Conservation (phyloP, 495 filamentous ascomycete species). For the Parathielavia hyrcaniae region DNA sequence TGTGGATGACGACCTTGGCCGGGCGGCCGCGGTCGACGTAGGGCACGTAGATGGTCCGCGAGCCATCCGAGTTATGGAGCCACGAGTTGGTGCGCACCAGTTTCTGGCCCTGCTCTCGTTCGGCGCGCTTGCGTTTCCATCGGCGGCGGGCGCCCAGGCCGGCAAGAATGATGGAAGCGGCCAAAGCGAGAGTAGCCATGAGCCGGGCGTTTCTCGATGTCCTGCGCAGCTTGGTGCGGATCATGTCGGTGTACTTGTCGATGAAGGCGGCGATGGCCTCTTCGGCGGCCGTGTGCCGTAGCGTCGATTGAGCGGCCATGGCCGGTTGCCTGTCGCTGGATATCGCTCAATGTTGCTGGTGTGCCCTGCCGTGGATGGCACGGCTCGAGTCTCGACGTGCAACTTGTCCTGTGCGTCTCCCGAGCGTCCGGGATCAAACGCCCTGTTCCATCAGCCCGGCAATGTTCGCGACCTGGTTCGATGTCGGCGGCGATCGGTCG, state of each 20-base stretch:
- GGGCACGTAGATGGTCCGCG: slow-evolving; percentile 87
- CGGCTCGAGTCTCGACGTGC: neutral
- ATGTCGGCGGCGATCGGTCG: neutral
- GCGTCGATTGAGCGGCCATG: slow-evolving; percentile 85
- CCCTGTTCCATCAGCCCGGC: slow-evolving; percentile 20
- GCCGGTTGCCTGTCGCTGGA: too few species aligned
- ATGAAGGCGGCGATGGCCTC: slow-evolving; percentile 66
- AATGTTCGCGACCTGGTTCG: neutral
- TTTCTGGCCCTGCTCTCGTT: slow-evolving; percentile 70
- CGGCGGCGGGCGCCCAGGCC: slow-evolving; percentile 70
- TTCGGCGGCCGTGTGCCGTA: slow-evolving; percentile 56
- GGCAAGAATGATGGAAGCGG: slow-evolving; percentile 65
- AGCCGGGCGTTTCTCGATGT: slow-evolving; percentile 65
- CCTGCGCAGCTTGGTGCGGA: slow-evolving; percentile 53
- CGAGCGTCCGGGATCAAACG: slow-evolving; percentile 18
- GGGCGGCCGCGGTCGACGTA: slow-evolving; percentile 75
- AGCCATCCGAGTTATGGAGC: slow-evolving; percentile 86
- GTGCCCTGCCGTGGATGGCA: neutral
- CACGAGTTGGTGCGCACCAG: slow-evolving; percentile 89
- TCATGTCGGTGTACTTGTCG: slow-evolving; percentile 55
- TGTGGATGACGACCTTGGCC: slow-evolving; percentile 83
- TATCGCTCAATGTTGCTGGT: neutral
- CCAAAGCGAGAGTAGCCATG: slow-evolving; percentile 64
- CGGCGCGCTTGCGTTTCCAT: slow-evolving; percentile 62
- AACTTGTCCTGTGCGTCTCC: slow-evolving; percentile 10